Evolutionary conservation across 2,329 filamentous ascomycete species (phyloP), one percentile per base, ranked within the genome.

Genomic region (Aspergillus japonicus): DNA sequence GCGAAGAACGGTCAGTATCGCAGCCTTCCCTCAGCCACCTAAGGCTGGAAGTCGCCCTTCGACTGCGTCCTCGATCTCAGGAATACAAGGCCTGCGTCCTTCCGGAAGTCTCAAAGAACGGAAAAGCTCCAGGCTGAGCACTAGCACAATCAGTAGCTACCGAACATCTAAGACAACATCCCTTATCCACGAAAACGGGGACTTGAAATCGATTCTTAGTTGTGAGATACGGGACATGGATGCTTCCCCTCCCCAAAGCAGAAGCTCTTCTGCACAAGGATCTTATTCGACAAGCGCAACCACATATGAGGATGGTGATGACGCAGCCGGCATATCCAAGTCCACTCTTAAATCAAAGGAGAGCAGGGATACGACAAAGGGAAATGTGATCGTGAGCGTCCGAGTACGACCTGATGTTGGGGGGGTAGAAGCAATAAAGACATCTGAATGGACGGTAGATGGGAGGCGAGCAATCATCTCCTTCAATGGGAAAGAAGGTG

Each of bases 341-440:
- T 66, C 72, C 5, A 64, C 58, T 53, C 58, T 69, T 0, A 77
- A 73, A 51, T 67, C 72, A 23, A 87, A 86, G 68, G 92, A 97
- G 69, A 44, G 3, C 16, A 44, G n/a, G 16, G 39, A 44, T 6
- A 44, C 39, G 16, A 86, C 84, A 57, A 98, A 96, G 75, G 95
- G 95, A 54, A 99, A 99, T 71, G 94, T 99, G 14, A 78, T 98
- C 62, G 94, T 99, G 67, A 98, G 95, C 73, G 93, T 99, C 42
- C 87, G 95, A 71, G 93, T 98, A 47, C 86, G 95, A 33, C 95
- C 95, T 31, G 93, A 97, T 77, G 83, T 86, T 4, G 66, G 60
- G 16, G 85, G 82, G n/a, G 85, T 83, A 56, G 84, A 84, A 57
- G 85, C 85, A 49, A 81, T 82, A 59, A 84, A 85, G 60, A 79